A percentile compares a stretch with the other conserved stretches of the same genome.
phyloP scores from a whole-genome alignment of 257 asterid species.

The Ballota nigra region DNA sequence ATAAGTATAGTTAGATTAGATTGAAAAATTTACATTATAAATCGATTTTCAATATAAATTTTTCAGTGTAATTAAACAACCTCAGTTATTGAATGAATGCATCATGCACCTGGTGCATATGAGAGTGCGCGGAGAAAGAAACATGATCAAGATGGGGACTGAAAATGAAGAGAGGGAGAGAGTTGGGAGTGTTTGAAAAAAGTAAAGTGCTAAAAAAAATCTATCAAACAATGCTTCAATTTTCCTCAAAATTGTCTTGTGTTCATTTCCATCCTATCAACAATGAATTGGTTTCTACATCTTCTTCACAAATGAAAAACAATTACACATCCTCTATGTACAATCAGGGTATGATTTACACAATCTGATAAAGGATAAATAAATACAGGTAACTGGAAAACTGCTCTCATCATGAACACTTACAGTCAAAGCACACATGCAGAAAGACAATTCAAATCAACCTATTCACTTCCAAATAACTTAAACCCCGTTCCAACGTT shows the following conservation, averaged over 20 bases:
- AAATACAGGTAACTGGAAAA: slow-evolving; percentile 26
- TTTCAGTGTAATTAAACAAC: no score
- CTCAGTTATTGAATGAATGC: no score
- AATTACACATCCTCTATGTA: slow-evolving; percentile 39
- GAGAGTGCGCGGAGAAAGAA: no score
- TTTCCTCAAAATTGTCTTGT: slow-evolving; percentile 18
- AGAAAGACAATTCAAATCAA: slow-evolving; percentile 32
- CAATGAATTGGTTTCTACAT: slow-evolving; percentile 40
- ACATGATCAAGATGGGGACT: no score
- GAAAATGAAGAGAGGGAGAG: no score
- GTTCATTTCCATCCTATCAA: slow-evolving; percentile 23
- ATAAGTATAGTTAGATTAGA: no score
- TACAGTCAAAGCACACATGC: slow-evolving; percentile 41
- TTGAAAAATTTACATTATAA: no score
- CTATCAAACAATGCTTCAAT: slow-evolving; percentile 24
- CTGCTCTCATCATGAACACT: slow-evolving; percentile 35
- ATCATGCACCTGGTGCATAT: no score
- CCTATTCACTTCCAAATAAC: slow-evolving; percentile 29
- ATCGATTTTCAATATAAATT: no score
- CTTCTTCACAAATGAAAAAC: slow-evolving; percentile 20
- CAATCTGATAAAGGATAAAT: slow-evolving; percentile 29
- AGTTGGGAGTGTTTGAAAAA: no score
- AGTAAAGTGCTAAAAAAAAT: neutral
- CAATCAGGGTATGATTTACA: slow-evolving; percentile 59
- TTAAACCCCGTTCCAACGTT: slow-evolving; percentile 17